A percentile compares a stretch with the other conserved stretches of the same genome.
These are phyloP conservation scores for Candida maltosa DNA, from an alignment of 805 yeast genomes.

Conservation along the genomic window DNA sequence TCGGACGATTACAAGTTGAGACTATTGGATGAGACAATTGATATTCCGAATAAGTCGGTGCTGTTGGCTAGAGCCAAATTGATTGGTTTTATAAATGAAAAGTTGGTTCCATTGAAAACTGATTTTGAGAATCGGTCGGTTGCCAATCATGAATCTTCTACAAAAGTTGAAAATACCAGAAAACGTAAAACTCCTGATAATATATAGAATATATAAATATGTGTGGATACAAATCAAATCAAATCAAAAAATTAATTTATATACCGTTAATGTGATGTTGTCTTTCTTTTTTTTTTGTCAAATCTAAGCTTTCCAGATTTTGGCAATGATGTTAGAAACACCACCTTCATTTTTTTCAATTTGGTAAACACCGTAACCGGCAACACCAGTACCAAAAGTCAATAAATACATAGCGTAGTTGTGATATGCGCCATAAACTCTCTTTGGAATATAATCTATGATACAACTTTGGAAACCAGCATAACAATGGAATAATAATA, in stretches of 20 bases:
- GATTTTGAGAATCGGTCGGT: too few species aligned
- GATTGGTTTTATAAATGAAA: conserved; percentile 20
- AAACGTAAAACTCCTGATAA: conserved; percentile 8
- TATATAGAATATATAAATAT: neutral
- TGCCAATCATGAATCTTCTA: too few species aligned
- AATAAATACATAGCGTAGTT: conserved; percentile 56
- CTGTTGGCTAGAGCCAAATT: conserved; percentile 15
- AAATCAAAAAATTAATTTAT: neutral
- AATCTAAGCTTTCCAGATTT: conserved; percentile 34
- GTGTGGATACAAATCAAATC: neutral
- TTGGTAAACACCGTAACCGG: conserved; percentile 68
- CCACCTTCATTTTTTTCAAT: conserved; percentile 70
- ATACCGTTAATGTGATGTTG: neutral
- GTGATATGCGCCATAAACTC: conserved; percentile 70
- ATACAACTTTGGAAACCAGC: conserved; percentile 78
- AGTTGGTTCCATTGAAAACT: conserved; percentile 11
- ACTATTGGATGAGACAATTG: conserved; percentile 20
- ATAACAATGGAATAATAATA: conserved; percentile 60
- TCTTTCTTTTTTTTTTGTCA: neutral
- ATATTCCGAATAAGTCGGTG: conserved; percentile 17
- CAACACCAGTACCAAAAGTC: conserved; percentile 59
- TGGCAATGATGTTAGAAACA: conserved; percentile 45
- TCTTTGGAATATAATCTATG: conserved; percentile 70
- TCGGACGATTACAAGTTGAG: conserved; percentile 15
- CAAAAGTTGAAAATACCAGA: too few species aligned